These are phyloP conservation scores for Pseudopithomyces maydicus DNA, from an alignment of 2,329 filamentous ascomycete genomes.

Conservation along the genomic window DNA sequence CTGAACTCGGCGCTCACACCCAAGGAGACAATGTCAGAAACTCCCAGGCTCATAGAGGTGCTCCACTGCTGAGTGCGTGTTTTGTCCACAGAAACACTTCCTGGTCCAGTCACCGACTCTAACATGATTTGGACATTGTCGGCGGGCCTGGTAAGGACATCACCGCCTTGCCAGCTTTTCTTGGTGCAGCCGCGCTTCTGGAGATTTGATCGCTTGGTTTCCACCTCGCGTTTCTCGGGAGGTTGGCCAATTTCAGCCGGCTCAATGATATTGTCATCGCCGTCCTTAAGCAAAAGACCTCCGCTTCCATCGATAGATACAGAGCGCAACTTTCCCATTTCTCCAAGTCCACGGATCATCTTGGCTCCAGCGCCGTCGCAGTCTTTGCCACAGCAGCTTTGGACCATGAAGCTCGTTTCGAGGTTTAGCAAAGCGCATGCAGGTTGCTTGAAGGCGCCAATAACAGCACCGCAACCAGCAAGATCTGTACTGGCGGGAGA, in stretches of 20 bases:
- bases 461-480: background rate
- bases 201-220: background rate
- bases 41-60: background rate
- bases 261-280: background rate
- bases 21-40: background rate
- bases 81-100: background rate
- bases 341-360: background rate
- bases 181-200: background rate
- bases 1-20: background rate
- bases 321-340: background rate
- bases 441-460: background rate
- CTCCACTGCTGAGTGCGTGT: background rate
- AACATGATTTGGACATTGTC: background rate
- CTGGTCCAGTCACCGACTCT: background rate
- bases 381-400: background rate
- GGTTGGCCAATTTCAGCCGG: background rate
- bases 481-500: background rate
- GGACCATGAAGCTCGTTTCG: background rate
- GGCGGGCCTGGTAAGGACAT: background rate
- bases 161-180: background rate
- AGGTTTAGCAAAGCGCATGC: background rate
- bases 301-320: background rate
- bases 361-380: background rate
- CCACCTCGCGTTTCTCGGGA: background rate
- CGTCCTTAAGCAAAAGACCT: background rate